Evolutionary conservation across 345 rosid species (phyloP), one percentile per base, ranked within the genome.

Genomic region (Pugionium dolabratum): DNA sequence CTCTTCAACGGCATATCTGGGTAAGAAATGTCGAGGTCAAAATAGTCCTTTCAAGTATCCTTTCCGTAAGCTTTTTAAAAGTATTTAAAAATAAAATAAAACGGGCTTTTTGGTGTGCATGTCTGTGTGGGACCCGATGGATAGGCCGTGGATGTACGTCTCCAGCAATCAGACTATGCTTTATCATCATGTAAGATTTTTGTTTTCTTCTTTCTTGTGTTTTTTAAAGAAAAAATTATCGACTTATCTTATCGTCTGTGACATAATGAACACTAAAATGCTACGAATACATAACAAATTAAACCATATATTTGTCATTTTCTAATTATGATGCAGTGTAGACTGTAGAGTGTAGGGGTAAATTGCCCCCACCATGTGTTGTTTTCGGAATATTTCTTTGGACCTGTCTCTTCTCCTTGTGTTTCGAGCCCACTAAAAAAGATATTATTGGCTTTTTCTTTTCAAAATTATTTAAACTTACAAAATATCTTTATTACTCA

Each of bases 1-100:
- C 69, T 78, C 37, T 71, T 86, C 64, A 52, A 75, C 5, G 72
- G 76, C 51, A 76, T 87, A 39, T 72, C 77, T 48, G 79, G 87
- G 97, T 87, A 64, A 65, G 71, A 64, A 31, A 4, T 30, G 2
- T 9, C 30, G 59, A 72, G 76, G 76, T 34, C 10, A 59, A 50
- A 35, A 8, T 28, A 0, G 76, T 57, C 61, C 65, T 57, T 71
- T 63, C 28, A 3, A 0, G 9, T 9, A 7, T 9, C 2, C 0
- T 11, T 28, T 29, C 18, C 18, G 18, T 18, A 18, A 18, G 43
- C 2, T 9, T 27, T 51, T 25, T 5, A 5, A 30, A 10, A 50
- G 9, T 1, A 39, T 27, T 48, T 48, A 3, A 18, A 18, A 18
- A 18, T 18, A 18, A 44, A 54, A 18, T 9, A 11, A 39, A 63